Evolutionary conservation across 805 yeast species (phyloP).

Genomic region (Tetrapisispora pingtungensis): DNA sequence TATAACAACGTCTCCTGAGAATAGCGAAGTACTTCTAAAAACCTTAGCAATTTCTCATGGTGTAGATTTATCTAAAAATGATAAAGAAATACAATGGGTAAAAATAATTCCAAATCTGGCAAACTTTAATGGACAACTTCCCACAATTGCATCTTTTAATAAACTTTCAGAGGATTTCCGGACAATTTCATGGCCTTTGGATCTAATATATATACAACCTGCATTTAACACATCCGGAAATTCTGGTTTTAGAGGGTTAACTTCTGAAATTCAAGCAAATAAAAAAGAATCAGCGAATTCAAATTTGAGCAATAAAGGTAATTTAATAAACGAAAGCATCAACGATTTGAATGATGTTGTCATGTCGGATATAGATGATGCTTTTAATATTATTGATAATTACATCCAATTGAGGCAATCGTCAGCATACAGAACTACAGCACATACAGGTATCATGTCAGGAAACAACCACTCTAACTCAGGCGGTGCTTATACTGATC

Average conservation of each 20-base stretch:
- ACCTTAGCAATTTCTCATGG: conserved; percentile 34
- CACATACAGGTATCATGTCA: conserved; percentile 10
- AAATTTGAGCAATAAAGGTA: neutral
- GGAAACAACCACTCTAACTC: conserved; percentile 26
- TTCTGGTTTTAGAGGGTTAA: neutral
- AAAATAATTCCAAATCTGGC: conserved; percentile 57
- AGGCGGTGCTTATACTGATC: conserved; percentile 27
- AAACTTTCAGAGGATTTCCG: conserved; percentile 42
- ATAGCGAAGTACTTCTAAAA: conserved; percentile 29
- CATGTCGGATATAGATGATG: conserved; percentile 5
- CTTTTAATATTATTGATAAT: conserved; percentile 32
- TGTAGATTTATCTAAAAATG: conserved; percentile 16
- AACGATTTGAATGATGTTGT: neutral
- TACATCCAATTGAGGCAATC: conserved; percentile 32
- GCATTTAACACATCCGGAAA: conserved; percentile 2
- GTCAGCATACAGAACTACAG: conserved; percentile 32
- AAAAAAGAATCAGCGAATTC: neutral
- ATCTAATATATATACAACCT: conserved; percentile 51
- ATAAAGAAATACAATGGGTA: conserved; percentile 42
- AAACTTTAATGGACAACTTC: conserved; percentile 60
- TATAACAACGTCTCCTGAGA: conserved; percentile 34
- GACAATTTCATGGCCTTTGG: conserved; percentile 64
- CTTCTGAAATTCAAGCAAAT: neutral
- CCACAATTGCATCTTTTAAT: conserved; percentile 48
- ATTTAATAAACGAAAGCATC: neutral